phyloP scores from a whole-genome alignment of 106 monocot species.

The Iris macrosiphon region DNA sequence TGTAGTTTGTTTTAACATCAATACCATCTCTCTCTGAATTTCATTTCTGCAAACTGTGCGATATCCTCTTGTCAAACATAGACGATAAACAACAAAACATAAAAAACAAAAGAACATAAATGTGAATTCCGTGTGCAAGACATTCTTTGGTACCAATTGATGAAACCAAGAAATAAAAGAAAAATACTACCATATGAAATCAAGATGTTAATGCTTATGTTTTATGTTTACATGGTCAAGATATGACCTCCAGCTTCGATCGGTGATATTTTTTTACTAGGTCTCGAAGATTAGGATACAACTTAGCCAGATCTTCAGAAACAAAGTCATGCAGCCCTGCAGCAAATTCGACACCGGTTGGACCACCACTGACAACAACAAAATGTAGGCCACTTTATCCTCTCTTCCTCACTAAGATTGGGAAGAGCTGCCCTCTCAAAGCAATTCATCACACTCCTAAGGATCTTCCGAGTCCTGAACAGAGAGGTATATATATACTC shows the following conservation, averaged over 20 bases:
- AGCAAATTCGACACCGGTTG: conserved; percentile 65
- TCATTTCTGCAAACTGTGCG: conserved; percentile 67
- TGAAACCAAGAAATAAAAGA: too few species aligned
- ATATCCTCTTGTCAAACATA: conserved; percentile 93
- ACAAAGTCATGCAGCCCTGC: conserved; percentile 62
- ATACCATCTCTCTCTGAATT: conserved; percentile 76
- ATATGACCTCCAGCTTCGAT: conserved; percentile 48
- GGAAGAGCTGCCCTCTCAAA: conserved; percentile 48
- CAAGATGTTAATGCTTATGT: too few species aligned
- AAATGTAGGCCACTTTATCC: conserved; percentile 32
- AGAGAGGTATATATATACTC: too few species aligned
- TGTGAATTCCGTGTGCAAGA: too few species aligned
- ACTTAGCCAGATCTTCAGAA: conserved; percentile 33
- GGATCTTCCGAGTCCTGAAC: conserved; percentile 53
- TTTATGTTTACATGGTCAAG: conserved; percentile 48
- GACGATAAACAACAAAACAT: too few species aligned
- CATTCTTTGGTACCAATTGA: too few species aligned
- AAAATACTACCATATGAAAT: too few species aligned
- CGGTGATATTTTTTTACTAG: conserved; percentile 39
- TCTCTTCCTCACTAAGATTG: conserved; percentile 34
- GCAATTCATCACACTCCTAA: conserved; percentile 33
- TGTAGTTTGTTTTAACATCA: conserved; percentile 58
- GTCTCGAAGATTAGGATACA: conserved; percentile 32
- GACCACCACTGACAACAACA: conserved; percentile 27
- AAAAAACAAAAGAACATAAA: too few species aligned